A percentile compares a stretch with the other conserved stretches of the same genome.
Conservation (phyloP, 768 basidiomycete genomes). For the Russula earlei region DNA sequence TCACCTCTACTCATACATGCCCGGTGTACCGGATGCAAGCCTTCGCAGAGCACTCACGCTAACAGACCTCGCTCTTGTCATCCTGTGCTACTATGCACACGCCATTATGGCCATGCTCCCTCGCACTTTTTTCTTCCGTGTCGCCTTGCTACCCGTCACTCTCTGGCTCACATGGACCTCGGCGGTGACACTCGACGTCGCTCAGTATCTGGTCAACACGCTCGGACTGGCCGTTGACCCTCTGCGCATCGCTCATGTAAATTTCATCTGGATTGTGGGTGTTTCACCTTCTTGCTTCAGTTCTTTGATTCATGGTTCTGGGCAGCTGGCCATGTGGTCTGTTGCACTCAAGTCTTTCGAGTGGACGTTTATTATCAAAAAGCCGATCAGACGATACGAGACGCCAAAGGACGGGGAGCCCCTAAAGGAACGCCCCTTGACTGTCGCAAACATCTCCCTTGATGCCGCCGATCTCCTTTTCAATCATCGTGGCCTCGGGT, state of each 20-base stretch:
- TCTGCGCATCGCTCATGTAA: slow-evolving; percentile 3
- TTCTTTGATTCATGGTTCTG: background rate
- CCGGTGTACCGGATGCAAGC: too few relatives aligned
- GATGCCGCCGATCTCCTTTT: slow-evolving; percentile 17
- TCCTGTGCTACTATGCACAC: background rate
- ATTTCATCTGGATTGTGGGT: slow-evolving; percentile 13
- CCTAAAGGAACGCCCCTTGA: slow-evolving; percentile 1
- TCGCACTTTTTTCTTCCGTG: background rate
- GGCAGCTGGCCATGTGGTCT: slow-evolving; percentile 3
- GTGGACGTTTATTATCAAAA: slow-evolving; percentile 7
- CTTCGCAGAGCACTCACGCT: background rate
- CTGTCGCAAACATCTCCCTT: background rate
- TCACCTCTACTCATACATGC: too few relatives aligned
- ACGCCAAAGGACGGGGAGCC: background rate
- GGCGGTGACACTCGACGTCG: background rate
- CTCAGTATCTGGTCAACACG: background rate
- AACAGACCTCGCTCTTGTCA: background rate
- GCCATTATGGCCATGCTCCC: background rate
- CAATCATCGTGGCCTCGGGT: slow-evolving; percentile 19
- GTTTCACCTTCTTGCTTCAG: background rate
- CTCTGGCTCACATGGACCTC: background rate
- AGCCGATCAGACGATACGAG: slow-evolving; percentile 8
- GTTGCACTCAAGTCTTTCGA: slow-evolving; percentile 11
- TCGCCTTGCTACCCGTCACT: background rate
- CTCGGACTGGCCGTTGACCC: background rate